Conservation (phyloP, 2,329 filamentous ascomycete genomes). For the Talaromyces amestolkiae region DNA sequence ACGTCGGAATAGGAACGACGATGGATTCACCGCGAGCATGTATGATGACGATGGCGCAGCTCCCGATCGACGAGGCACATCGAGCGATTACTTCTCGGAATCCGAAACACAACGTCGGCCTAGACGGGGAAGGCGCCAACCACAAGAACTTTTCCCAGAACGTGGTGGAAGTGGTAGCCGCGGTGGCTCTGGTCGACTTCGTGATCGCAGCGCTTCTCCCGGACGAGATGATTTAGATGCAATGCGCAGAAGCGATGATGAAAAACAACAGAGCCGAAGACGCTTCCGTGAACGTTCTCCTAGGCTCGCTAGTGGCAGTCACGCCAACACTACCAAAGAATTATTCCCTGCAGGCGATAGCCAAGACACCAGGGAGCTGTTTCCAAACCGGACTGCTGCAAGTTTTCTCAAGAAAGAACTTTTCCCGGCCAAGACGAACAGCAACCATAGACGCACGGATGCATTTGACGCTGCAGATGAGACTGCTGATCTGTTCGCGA, state of each 20-base stretch:
- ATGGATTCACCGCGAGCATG: slow-evolving; percentile 68
- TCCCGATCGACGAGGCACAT: slow-evolving; percentile 8
- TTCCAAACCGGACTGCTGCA: slow-evolving; percentile 42
- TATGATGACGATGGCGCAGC: slow-evolving; percentile 65
- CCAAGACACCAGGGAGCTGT: slow-evolving; percentile 47
- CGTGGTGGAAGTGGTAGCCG: slow-evolving; percentile 24
- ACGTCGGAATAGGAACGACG: slow-evolving; percentile 45
- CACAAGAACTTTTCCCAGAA: slow-evolving; percentile 40
- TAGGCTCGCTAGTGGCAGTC: slow-evolving; percentile 28
- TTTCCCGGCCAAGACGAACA: slow-evolving; percentile 51
- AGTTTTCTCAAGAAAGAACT: slow-evolving; percentile 56
- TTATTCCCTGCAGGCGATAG: slow-evolving; percentile 55
- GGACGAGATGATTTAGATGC: slow-evolving; percentile 51
- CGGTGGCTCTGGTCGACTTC: slow-evolving; percentile 41
- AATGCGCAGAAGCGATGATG: slow-evolving; percentile 33
- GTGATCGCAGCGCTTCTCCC: slow-evolving; percentile 62
- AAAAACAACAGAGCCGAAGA: slow-evolving; percentile 37
- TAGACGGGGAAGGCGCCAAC: slow-evolving; percentile 28
- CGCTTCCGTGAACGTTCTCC: slow-evolving; percentile 46
- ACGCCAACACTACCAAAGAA: slow-evolving; percentile 49
- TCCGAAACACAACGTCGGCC: slow-evolving; percentile 31
- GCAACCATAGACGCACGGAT: slow-evolving; percentile 49
- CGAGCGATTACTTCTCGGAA: slow-evolving; percentile 29
- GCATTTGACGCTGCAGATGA: slow-evolving; percentile 56
- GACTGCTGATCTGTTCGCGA: slow-evolving; percentile 52